phyloP scores from a whole-genome alignment of 2,329 filamentous ascomycete species.

The Curvularia eragrostidis region DNA sequence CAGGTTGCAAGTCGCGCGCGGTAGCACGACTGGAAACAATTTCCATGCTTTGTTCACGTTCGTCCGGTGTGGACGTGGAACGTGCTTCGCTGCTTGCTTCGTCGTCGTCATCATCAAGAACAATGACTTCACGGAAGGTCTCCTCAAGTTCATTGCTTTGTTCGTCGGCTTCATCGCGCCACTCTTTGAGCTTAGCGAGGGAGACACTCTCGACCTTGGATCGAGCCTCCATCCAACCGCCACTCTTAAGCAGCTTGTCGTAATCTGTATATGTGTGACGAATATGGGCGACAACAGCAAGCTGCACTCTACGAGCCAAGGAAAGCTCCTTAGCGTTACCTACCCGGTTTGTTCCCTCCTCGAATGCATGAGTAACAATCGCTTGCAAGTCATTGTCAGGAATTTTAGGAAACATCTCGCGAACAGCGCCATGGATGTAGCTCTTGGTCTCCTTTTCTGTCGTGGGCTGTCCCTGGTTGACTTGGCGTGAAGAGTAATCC shows the following conservation, averaged over 20 bases:
- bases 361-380: slow-evolving; percentile 67
- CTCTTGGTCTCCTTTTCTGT: slow-evolving; percentile 57
- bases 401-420: slow-evolving; percentile 68
- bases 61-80: slow-evolving; percentile 29
- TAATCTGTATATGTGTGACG: slow-evolving; percentile 69
- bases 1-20: slow-evolving; percentile 42
- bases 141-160: slow-evolving; percentile 65
- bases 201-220: slow-evolving; percentile 61
- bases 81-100: slow-evolving; percentile 53
- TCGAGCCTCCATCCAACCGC: slow-evolving; percentile 62
- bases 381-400: slow-evolving; percentile 63
- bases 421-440: slow-evolving; percentile 65
- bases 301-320: slow-evolving; percentile 64
- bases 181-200: slow-evolving; percentile 65
- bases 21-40: slow-evolving; percentile 43
- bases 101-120: slow-evolving; percentile 68
- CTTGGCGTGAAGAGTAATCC: slow-evolving; percentile 40
- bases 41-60: slow-evolving; percentile 42
- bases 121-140: slow-evolving; percentile 68
- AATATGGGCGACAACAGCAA: slow-evolving; percentile 68
- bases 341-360: slow-evolving; percentile 64
- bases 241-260: slow-evolving; percentile 62
- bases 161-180: slow-evolving; percentile 63
- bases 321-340: slow-evolving; percentile 63
- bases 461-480: slow-evolving; percentile 32